These are phyloP conservation scores for Yamadazyma philogaea DNA, from an alignment of 805 yeast species.

Conservation along the genomic window DNA sequence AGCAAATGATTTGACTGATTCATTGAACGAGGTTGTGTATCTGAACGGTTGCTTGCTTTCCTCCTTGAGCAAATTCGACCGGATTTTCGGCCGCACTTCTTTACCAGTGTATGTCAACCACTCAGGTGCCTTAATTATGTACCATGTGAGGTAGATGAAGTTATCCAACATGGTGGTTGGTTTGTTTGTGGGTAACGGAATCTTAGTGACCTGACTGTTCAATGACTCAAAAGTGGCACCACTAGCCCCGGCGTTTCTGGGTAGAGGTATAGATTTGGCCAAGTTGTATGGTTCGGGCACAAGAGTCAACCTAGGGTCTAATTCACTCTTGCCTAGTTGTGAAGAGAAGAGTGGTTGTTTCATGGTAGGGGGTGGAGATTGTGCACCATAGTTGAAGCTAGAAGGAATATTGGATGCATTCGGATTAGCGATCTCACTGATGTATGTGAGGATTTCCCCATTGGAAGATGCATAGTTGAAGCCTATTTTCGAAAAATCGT, in stretches of 20 bases:
- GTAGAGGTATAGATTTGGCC: conserved; percentile 62
- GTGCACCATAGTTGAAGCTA: conserved; percentile 13
- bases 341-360: conserved; percentile 82
- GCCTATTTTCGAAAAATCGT: conserved; percentile 62
- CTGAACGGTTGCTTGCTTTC: conserved; percentile 17
- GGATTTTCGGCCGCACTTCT: conserved; percentile 23
- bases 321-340: conserved; percentile 58
- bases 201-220: conserved; percentile 28
- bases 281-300: conserved; percentile 65
- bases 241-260: conserved; percentile 20
- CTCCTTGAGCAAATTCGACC: conserved; percentile 26
- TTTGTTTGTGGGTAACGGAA: conserved; percentile 31
- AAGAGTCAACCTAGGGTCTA: conserved; percentile 71
- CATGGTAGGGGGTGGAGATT: conserved; percentile 41
- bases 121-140: conserved; percentile 40
- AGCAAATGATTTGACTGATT: conserved; percentile 32
- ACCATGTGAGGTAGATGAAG: conserved; percentile 46
- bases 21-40: conserved; percentile 20
- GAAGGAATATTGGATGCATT: conserved; percentile 16
- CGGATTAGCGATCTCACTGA: conserved; percentile 32
- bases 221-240: conserved; percentile 28
- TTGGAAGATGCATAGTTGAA: conserved; percentile 48
- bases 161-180: conserved; percentile 37
- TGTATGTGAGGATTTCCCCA: conserved; percentile 54
- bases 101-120: conserved; percentile 37